Base-by-base conservation (phyloP, 805 yeast genomes). In the Saccharomycopsis microspora region DNA sequence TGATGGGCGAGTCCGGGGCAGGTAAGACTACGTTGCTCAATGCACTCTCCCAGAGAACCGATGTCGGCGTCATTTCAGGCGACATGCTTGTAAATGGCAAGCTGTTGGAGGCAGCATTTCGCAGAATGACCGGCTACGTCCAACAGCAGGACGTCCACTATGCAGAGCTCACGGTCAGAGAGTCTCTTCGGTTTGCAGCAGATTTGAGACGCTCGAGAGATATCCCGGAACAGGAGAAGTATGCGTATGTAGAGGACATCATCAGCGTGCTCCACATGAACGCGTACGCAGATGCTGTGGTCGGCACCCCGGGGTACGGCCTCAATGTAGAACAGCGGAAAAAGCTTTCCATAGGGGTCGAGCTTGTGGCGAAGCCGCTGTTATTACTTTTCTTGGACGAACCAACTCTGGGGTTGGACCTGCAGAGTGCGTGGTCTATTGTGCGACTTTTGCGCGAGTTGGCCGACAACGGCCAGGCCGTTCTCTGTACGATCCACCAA, bases 1-100 rank as follows among this genome's bases (percentile, higher is more conserved):
- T 76, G 32, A 74, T 76, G 79, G 81, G 81, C 55, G 79, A 75
- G 43, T 74, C 80, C 10, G 80, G 81, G 58, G 80, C 80, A 32
- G 80, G 82, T 58, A 76, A 76, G 55, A 76, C 80, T 7, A 76
- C 80, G 7, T 60, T 76, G 47, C 64, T 76, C 55, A 76, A 76
- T 58, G 69, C 70, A 28, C 62, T 75, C 49, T 73, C 80, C 41
- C 75, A 72, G 55, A 65, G 82, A 60, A 67, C 71, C 51, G 71
- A 73, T 38, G 67, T 68, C 62, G 83, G 83, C 61, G 73, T 72
- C 34, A 68, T 77, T 43, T 69, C 79, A 32, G 82, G 82, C 54
- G 75, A 72, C 40, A 72, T 74, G 70, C 63, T 75, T 55, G 80
- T 78, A 36, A 75, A 75, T 58, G 82, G 81, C 45, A 59, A 62